Evolutionary conservation across 2,329 filamentous ascomycete genomes (phyloP).

Genomic region (Aspergillus japonicus): DNA sequence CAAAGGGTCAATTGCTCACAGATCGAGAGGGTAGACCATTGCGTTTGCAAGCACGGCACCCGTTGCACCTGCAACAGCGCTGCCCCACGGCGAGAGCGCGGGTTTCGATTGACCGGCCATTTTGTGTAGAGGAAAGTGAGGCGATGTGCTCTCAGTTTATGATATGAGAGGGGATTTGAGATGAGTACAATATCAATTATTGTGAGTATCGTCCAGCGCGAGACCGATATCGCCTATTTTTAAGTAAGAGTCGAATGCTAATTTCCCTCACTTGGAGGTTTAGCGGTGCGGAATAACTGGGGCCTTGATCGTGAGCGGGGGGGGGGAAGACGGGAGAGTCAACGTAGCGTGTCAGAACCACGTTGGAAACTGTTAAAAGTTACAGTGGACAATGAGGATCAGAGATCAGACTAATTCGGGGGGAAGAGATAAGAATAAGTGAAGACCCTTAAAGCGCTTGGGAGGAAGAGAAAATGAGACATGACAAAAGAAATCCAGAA

Average conservation of each 20-base stretch:
- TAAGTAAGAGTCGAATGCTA: neutral
- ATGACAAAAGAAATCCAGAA: conserved; percentile 2
- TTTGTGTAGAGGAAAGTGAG: conserved; percentile 8
- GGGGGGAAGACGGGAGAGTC: neutral
- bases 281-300: conserved; percentile 3
- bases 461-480: neutral
- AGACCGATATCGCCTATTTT: neutral
- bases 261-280: neutral
- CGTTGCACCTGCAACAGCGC: conserved; percentile 85
- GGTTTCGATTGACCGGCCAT: conserved; percentile 65
- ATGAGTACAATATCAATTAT: neutral
- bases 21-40: conserved; percentile 91
- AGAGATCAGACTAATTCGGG: neutral
- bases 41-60: conserved; percentile 94
- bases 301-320: neutral
- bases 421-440: neutral
- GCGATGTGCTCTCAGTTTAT: neutral
- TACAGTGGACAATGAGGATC: neutral
- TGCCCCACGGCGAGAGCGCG: conserved; percentile 84
- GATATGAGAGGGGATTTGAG: neutral
- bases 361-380: neutral
- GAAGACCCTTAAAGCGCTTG: neutral
- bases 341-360: neutral
- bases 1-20: conserved; percentile 59
- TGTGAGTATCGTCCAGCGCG: neutral